Percentiles rank a stretch among this genome's conserved stretches.
Evolutionary conservation across 805 yeast species (phyloP).

Genomic region (Kazachstania bromeliacearum): DNA sequence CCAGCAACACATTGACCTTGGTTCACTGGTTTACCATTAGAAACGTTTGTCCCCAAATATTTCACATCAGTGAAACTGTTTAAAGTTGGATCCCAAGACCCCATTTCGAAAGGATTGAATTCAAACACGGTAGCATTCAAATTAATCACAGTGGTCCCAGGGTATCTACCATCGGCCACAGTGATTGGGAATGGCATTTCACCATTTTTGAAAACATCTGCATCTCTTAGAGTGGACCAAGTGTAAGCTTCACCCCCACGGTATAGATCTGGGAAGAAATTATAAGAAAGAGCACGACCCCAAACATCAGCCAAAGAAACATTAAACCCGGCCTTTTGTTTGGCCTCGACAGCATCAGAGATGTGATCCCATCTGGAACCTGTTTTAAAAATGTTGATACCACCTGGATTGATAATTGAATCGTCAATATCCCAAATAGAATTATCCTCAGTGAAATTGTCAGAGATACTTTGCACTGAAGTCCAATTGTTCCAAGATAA

Average conservation of each 20-base stretch:
- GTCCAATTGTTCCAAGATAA: constrained; percentile 65
- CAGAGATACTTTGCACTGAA: constrained; percentile 50
- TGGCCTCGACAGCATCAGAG: constrained; percentile 41
- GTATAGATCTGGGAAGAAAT: constrained; percentile 53
- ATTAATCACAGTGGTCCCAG: constrained; percentile 45
- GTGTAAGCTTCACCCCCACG: constrained; percentile 58
- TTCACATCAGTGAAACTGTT: constrained; percentile 54
- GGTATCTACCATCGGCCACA: constrained; percentile 58
- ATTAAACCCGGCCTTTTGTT: constrained; percentile 55
- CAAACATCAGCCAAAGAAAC: constrained; percentile 68
- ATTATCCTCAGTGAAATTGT: constrained; percentile 26
- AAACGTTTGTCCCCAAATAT: constrained; percentile 60
- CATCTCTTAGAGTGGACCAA: constrained; percentile 48
- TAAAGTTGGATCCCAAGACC: constrained; percentile 80
- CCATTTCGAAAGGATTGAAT: constrained; percentile 61
- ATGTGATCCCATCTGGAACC: constrained; percentile 46
- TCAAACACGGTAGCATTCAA: constrained; percentile 62
- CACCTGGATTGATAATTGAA: constrained; percentile 54
- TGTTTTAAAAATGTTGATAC: constrained; percentile 45
- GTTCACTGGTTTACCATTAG: constrained; percentile 46
- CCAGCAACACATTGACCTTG: constrained; percentile 50
- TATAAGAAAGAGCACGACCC: constrained; percentile 69
- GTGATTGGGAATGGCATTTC: constrained; percentile 67
- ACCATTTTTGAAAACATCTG: constrained; percentile 50
- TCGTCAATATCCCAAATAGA: constrained; percentile 63